These are phyloP conservation scores for Agaricus subrufescens DNA, from an alignment of 768 basidiomycete species.

Conservation along the genomic window DNA sequence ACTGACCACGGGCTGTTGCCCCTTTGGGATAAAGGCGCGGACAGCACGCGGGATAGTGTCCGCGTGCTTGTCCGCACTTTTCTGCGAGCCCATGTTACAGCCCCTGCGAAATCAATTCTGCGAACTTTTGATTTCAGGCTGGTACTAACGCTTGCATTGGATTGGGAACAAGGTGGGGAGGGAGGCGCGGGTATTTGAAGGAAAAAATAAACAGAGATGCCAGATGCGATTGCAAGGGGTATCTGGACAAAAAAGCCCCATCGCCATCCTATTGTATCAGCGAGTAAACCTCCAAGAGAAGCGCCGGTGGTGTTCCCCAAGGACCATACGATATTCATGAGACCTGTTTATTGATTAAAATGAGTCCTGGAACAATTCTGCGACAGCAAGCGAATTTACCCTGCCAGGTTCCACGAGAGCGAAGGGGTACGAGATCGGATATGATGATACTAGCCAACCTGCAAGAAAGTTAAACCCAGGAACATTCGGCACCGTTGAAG, in stretches of 20 bases:
- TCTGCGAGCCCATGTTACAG: too few relatives aligned
- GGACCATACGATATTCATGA: constrained; percentile 57
- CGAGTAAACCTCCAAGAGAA: constrained; percentile 56
- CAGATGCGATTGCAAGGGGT: constrained; percentile 49
- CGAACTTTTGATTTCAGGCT: constrained; percentile 43
- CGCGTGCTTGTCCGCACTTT: too few relatives aligned
- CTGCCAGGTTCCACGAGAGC: constrained; percentile 65
- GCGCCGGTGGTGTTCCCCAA: constrained; percentile 56
- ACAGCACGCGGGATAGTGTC: too few relatives aligned
- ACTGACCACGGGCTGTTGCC: too few relatives aligned
- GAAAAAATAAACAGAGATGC: constrained; percentile 43
- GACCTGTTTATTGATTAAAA: constrained; percentile 26
- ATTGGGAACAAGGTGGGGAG: constrained; percentile 12
- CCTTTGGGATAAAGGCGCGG: too few relatives aligned
- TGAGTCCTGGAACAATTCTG: background rate
- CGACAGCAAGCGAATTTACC: constrained; percentile 26
- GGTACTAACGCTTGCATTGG: background rate
- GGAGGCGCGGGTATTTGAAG: constrained; percentile 48
- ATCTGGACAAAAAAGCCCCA: constrained; percentile 65
- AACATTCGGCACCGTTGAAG: background rate
- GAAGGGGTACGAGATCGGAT: constrained; percentile 60
- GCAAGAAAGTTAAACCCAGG: background rate
- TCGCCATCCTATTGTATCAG: constrained; percentile 64
- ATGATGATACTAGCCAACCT: constrained; percentile 62
- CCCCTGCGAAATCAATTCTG: constrained; percentile 61